These are phyloP conservation scores for Amanita exitialis DNA, from an alignment of 768 basidiomycete genomes.

Conservation along the genomic window DNA sequence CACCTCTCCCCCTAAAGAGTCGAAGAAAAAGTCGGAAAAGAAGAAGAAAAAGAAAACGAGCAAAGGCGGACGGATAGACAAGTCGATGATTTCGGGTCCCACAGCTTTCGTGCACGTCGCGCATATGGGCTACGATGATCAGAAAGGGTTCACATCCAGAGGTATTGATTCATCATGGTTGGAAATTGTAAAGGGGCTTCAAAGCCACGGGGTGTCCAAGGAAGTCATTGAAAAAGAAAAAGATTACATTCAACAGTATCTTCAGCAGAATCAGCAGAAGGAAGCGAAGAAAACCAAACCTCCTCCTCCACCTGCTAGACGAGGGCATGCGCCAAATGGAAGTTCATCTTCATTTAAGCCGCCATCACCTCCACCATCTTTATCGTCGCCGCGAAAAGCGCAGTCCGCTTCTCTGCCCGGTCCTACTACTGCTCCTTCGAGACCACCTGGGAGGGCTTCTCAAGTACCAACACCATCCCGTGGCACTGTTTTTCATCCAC, in stretches of 20 bases:
- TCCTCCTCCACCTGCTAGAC: constrained; percentile 44
- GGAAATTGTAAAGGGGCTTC: constrained; percentile 56
- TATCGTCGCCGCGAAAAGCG: constrained; percentile 20
- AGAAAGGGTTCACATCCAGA: constrained; percentile 76
- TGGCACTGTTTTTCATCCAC: constrained; percentile 23
- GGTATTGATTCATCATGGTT: constrained; percentile 92
- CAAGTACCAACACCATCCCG: constrained; percentile 18
- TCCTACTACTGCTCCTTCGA: constrained; percentile 1
- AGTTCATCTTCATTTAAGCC: constrained; percentile 22
- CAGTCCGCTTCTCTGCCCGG: constrained; percentile 18
- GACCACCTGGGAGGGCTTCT: constrained; percentile 25
- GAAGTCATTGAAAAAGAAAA: constrained; percentile 69
- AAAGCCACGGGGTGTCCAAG: constrained; percentile 52
- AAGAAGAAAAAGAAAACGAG: constrained; percentile 49
- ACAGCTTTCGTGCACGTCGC: constrained; percentile 81
- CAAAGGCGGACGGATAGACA: constrained; percentile 79
- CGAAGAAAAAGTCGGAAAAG: constrained; percentile 40
- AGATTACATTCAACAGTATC: constrained; percentile 76
- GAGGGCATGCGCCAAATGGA: constrained; percentile 23
- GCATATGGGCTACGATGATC: constrained; percentile 89
- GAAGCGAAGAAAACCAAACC: constrained; percentile 35
- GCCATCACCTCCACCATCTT: constrained; percentile 21
- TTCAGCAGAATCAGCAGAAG: constrained; percentile 28
- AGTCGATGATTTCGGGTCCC: constrained; percentile 85
- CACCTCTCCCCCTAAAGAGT: constrained; percentile 20